These are phyloP conservation scores for Phytophthora hibernalis DNA, from an alignment of 352 stramenopile species.

Conservation along the genomic window DNA sequence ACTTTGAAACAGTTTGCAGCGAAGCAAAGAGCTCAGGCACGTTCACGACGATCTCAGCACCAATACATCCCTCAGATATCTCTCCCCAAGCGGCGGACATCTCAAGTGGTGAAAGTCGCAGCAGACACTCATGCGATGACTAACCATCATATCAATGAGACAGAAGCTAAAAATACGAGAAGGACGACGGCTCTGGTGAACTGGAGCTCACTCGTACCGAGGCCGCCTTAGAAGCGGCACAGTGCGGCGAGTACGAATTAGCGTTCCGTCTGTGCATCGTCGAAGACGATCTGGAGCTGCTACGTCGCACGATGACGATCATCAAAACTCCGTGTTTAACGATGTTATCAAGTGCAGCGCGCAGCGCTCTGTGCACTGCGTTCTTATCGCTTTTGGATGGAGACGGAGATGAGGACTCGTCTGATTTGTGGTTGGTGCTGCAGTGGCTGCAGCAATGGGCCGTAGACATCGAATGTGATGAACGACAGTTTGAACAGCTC, in stretches of 20 bases:
- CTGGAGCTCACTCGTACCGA: slow-evolving; percentile 48
- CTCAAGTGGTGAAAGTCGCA: neutral
- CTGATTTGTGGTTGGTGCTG: slow-evolving; percentile 53
- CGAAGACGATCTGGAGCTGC: slow-evolving; percentile 54
- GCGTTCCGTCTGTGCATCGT: slow-evolving; percentile 63
- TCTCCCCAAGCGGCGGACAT: slow-evolving; percentile 13
- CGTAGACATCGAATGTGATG: slow-evolving; percentile 5
- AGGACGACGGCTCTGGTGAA: neutral
- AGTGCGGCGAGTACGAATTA: slow-evolving; percentile 54
- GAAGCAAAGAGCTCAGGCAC: slow-evolving; percentile 26
- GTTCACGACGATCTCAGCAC: slow-evolving; percentile 6
- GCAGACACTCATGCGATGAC: neutral
- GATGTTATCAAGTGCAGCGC: slow-evolving; percentile 39
- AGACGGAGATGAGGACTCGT: slow-evolving; percentile 5
- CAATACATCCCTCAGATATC: slow-evolving; percentile 30
- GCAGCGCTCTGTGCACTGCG: slow-evolving; percentile 60
- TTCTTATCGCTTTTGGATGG: slow-evolving; percentile 60
- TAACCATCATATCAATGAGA: slow-evolving; percentile 14
- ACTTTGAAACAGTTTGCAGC: slow-evolving; percentile 43
- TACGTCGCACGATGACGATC: slow-evolving; percentile 47
- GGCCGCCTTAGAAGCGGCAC: slow-evolving; percentile 44
- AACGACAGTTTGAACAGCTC: slow-evolving; percentile 31
- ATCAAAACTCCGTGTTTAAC: slow-evolving; percentile 42
- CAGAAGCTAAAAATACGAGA: slow-evolving; percentile 16
- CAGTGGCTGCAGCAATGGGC: slow-evolving; percentile 54